phyloP scores from a whole-genome alignment of 2,329 filamentous ascomycete genomes.

The Beauveria rudraprayagi region DNA sequence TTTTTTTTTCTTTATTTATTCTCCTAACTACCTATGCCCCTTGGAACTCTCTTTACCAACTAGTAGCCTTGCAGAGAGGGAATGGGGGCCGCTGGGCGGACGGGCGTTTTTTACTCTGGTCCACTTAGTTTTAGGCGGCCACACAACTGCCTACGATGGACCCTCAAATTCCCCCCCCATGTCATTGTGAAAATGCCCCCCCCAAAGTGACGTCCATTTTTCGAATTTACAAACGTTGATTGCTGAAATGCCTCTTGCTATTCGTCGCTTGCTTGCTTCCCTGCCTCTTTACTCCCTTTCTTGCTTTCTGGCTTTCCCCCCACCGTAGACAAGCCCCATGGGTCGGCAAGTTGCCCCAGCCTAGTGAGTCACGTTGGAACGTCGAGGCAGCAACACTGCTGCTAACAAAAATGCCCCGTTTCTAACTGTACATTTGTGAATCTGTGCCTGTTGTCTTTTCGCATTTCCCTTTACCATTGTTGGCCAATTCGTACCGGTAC shows the following conservation, averaged over 20 bases:
- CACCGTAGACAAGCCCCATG: too few species aligned
- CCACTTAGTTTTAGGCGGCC: background rate
- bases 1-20: background rate
- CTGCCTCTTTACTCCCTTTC: background rate
- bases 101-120: background rate
- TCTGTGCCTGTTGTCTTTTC: background rate
- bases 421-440: background rate
- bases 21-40: too few species aligned
- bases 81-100: too few species aligned
- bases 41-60: too few species aligned
- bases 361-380: background rate
- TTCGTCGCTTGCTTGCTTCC: background rate
- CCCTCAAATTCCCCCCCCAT: background rate
- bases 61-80: slow-evolving; percentile 1
- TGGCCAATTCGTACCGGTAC: background rate
- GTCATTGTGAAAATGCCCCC: background rate
- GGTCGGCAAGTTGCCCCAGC: background rate
- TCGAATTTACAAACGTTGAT: background rate
- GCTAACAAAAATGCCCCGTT: background rate
- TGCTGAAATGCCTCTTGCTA: background rate
- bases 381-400: background rate
- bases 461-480: background rate
- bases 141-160: background rate
- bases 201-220: background rate
- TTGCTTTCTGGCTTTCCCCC: background rate